Percentiles rank a stretch among this genome's conserved stretches.
These are phyloP conservation scores for Malus fusca DNA, from an alignment of 306 rosid genomes.

Conservation along the genomic window DNA sequence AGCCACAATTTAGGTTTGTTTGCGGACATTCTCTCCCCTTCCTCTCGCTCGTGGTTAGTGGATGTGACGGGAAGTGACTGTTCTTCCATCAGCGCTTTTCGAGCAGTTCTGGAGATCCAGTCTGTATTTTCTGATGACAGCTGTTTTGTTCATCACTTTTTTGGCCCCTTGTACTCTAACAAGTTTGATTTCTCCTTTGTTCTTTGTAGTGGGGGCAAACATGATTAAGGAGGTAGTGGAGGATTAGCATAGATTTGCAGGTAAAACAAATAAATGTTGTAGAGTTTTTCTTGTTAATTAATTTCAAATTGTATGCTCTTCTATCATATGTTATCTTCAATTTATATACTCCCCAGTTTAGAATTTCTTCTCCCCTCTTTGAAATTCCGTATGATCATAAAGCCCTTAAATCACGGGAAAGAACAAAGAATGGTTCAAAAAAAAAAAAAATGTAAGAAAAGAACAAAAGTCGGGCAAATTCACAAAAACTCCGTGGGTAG, in stretches of 20 bases:
- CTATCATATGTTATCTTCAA: not conserved
- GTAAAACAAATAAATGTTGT: not conserved
- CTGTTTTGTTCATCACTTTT: slow-evolving; percentile 2
- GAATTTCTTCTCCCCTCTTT: not conserved
- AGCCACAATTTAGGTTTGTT: too few relatives aligned
- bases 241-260: slow-evolving; percentile 30
- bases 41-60: too few relatives aligned
- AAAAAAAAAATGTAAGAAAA: too few relatives aligned
- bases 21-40: too few relatives aligned
- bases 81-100: slow-evolving; percentile 21
- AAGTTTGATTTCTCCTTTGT: slow-evolving; percentile 19
- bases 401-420: not conserved
- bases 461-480: too few relatives aligned
- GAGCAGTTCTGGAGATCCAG: slow-evolving; percentile 30
- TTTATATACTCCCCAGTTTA: not conserved
- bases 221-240: slow-evolving; percentile 25
- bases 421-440: too few relatives aligned
- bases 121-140: slow-evolving; percentile 27
- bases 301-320: not conserved
- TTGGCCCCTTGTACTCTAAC: slow-evolving; percentile 1
- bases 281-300: not conserved
- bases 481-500: too few relatives aligned
- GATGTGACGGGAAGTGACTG: not conserved
- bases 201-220: slow-evolving; percentile 23
- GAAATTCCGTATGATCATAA: not conserved